These are phyloP conservation scores for Erucastrum elatum DNA, from an alignment of 345 rosid genomes.

Conservation along the genomic window DNA sequence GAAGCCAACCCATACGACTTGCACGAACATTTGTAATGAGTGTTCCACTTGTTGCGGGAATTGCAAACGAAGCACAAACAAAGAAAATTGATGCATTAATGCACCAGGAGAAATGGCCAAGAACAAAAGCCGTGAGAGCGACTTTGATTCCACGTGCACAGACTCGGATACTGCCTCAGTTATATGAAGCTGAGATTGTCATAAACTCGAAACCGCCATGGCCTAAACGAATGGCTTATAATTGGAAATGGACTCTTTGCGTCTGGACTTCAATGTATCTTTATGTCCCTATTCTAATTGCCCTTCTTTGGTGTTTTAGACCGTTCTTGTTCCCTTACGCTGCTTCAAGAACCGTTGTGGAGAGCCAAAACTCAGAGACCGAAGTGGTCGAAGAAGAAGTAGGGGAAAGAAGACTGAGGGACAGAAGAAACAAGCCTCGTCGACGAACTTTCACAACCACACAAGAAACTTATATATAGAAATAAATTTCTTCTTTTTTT, in stretches of 20 bases:
- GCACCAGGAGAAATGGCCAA: slow-evolving; percentile 61
- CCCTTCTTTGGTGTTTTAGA: slow-evolving; percentile 46
- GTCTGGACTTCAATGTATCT: slow-evolving; percentile 63
- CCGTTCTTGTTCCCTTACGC: slow-evolving; percentile 46
- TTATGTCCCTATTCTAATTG: slow-evolving; percentile 42
- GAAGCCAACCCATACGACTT: slow-evolving; percentile 65
- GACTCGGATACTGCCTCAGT: slow-evolving; percentile 55
- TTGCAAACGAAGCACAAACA: slow-evolving; percentile 68
- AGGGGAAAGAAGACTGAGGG: slow-evolving; percentile 44
- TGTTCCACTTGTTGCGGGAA: slow-evolving; percentile 59
- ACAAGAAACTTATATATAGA: not conserved
- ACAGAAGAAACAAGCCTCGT: slow-evolving; percentile 44
- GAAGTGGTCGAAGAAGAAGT: slow-evolving; percentile 17
- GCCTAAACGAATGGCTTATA: slow-evolving; percentile 55
- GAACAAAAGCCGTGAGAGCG: slow-evolving; percentile 55
- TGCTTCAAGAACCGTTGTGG: not conserved
- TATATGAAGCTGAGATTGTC: slow-evolving; percentile 64
- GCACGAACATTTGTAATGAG: slow-evolving; percentile 52
- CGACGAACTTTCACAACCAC: slow-evolving; percentile 23
- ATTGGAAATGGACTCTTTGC: slow-evolving; percentile 83
- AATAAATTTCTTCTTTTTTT: not conserved
- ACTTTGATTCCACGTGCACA: slow-evolving; percentile 65
- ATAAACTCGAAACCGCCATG: slow-evolving; percentile 63
- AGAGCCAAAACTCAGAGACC: not conserved
- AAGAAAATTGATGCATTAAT: slow-evolving; percentile 44